Base-by-base conservation (phyloP, 2,329 filamentous ascomycete genomes). In the Ophiostoma sp. region DNA sequence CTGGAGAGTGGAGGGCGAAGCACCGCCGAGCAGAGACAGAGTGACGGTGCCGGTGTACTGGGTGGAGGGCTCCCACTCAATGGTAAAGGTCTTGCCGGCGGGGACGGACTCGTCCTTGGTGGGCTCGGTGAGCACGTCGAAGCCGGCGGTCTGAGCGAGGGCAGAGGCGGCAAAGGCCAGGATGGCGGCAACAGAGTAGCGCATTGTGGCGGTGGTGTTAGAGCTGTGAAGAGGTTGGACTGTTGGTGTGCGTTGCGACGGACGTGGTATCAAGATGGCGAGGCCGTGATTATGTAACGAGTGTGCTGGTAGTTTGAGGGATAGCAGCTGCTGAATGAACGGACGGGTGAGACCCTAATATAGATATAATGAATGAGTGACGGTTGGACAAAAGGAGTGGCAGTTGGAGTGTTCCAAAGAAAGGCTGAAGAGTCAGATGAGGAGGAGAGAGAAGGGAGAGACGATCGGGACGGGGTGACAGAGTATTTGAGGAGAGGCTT, bases 11-110 rank as follows among this genome's bases (percentile, higher is more conserved):
- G 71, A 68, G 71, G 80, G 78, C 70, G 76, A 76, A 4, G 76
- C 73, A 73, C 86, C 87, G 69, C 84, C 83, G 68, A 88, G 78
- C 70, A 89, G 81, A 73, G 77, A 74, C 76, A 89, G 83, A 71
- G 79, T 79, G 74, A 87, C 77, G 69, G 78, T 79, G 60, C 76
- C 75, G 76, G 76, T 75, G 77, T 80, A 81, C 70, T 77, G 73
- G 66, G 77, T 74, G 68, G 77, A 75, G 41, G 78, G 73, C 41
- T 77, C 71, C 86, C 86, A 89, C 72, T 77, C 76, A 75, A 89
- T 80, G 71, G 77, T 76, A 75, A 81, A 83, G 66, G 78, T 77
- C 73, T 78, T 72, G 73, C 85, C 86, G 58, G 84, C 82, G 44
- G 76, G 67, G 71, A 88, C 71, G 63, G 76, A 70, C 76, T 83